Percentiles rank a stretch among this genome's conserved stretches.
Evolutionary conservation across 192 early-diverging fungal species (phyloP).

Genomic region (Coemansia sp.): DNA sequence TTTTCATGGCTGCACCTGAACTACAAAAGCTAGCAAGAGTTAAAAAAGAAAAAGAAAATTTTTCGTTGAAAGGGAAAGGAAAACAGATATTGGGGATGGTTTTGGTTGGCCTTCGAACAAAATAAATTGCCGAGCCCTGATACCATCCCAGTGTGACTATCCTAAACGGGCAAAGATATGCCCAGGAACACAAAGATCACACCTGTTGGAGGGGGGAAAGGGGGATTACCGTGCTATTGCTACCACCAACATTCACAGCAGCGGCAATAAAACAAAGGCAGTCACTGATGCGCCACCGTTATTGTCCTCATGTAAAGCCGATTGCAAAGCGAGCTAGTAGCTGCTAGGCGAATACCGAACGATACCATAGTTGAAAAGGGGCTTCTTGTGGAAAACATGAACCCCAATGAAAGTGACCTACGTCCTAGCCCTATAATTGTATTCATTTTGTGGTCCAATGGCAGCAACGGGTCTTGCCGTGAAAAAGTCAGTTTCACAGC

Average conservation of each 20-base stretch:
- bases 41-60: constrained; percentile 7
- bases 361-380: too few relatives aligned
- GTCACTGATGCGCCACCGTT: too few relatives aligned
- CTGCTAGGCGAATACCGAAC: too few relatives aligned
- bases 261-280: too few relatives aligned
- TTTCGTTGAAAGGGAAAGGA: constrained; percentile 8
- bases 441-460: not conserved
- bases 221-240: not conserved
- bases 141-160: not conserved
- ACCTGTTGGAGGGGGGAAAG: not conserved
- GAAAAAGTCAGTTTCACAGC: not conserved
- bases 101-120: not conserved
- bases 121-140: not conserved
- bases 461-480: not conserved
- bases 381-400: too few relatives aligned
- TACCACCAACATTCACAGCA: not conserved
- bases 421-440: too few relatives aligned
- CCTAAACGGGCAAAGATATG: not conserved
- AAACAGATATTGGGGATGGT: not conserved
- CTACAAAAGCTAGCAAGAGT: not conserved
- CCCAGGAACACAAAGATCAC: not conserved
- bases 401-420: too few relatives aligned
- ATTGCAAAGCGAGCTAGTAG: too few relatives aligned
- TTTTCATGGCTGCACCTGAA: constrained; percentile 56
- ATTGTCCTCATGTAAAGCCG: too few relatives aligned